Conservation (phyloP, 495 filamentous ascomycete species). For the Penicillium macrosclerotiorum region DNA sequence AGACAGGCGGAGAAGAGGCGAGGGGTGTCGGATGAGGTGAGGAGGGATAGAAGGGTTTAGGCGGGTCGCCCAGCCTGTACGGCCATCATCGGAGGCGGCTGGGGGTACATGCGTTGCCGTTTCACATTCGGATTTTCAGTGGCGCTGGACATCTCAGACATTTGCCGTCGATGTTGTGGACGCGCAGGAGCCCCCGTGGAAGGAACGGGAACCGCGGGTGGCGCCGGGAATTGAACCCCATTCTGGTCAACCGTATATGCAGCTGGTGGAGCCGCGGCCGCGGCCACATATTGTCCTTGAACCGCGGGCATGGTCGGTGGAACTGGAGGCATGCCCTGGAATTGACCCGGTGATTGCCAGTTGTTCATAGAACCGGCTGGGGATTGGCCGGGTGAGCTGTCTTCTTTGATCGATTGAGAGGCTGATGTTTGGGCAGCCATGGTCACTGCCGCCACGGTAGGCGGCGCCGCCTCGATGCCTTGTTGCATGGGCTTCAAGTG, state of each 20-base stretch:
- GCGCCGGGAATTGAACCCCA: constrained; percentile 50
- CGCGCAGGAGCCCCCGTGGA: constrained; percentile 38
- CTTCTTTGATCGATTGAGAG: constrained; percentile 70
- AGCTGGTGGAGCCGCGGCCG: constrained; percentile 33
- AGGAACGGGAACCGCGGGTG: constrained; percentile 48
- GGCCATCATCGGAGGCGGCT: constrained; percentile 46
- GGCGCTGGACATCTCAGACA: constrained; percentile 63
- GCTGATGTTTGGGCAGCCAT: constrained; percentile 52
- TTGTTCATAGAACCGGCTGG: constrained; percentile 64
- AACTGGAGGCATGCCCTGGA: constrained; percentile 61
- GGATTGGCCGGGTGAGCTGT: constrained; percentile 76
- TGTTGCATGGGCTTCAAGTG: constrained; percentile 65
- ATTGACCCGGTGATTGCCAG: constrained; percentile 74
- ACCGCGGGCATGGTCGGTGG: constrained; percentile 47
- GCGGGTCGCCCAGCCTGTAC: constrained; percentile 41
- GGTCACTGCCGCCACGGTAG: constrained; percentile 46
- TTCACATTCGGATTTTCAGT: constrained; percentile 56
- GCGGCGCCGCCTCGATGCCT: constrained; percentile 54
- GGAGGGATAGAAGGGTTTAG: constrained; percentile 12
- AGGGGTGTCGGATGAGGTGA: constrained; percentile 1
- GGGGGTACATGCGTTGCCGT: constrained; percentile 63
- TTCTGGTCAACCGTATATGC: constrained; percentile 53
- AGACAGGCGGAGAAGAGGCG: constrained; percentile 17
- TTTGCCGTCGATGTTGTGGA: constrained; percentile 57
- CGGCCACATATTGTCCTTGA: constrained; percentile 51